Evolutionary conservation across 2,329 filamentous ascomycete genomes (phyloP).

Genomic region (Claviceps spartinae): DNA sequence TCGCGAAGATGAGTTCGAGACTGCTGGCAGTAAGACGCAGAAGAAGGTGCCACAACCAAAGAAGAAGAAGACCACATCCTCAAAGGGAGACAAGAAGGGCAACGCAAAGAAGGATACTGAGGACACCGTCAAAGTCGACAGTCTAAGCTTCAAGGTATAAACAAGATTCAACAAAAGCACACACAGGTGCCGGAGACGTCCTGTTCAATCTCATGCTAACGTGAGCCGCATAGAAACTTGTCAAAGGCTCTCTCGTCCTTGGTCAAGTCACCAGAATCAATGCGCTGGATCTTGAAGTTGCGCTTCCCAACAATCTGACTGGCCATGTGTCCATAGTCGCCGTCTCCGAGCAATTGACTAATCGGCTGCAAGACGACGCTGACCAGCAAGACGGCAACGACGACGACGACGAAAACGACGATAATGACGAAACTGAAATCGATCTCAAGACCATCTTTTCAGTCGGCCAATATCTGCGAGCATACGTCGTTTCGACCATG

Average conservation of each 20-base stretch:
- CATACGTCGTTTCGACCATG: slow-evolving; percentile 65
- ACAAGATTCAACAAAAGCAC: not conserved
- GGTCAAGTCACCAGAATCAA: slow-evolving; percentile 77
- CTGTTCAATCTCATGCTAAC: slow-evolving; percentile 11
- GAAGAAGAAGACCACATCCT: slow-evolving; percentile 37
- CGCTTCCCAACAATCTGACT: slow-evolving; percentile 82
- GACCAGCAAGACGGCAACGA: slow-evolving; percentile 34
- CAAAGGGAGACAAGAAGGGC: slow-evolving; percentile 38
- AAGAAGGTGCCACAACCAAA: slow-evolving; percentile 33
- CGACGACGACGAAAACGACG: slow-evolving; percentile 34
- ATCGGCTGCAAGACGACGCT: slow-evolving; percentile 58
- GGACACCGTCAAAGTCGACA: slow-evolving; percentile 60
- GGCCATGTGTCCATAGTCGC: slow-evolving; percentile 86
- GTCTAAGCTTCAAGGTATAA: slow-evolving; percentile 73
- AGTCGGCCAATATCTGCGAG: slow-evolving; percentile 78
- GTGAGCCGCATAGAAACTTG: slow-evolving; percentile 47
- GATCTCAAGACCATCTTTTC: slow-evolving; percentile 64
- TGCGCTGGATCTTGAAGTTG: slow-evolving; percentile 61
- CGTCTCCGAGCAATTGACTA: slow-evolving; percentile 69
- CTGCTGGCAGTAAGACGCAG: slow-evolving; percentile 26
- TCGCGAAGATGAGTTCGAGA: slow-evolving; percentile 62
- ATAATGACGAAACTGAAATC: slow-evolving; percentile 41
- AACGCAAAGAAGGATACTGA: slow-evolving; percentile 32
- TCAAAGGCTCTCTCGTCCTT: slow-evolving; percentile 75
- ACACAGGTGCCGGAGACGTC: not conserved